A percentile compares a stretch with the other conserved stretches of the same genome.
These are phyloP conservation scores for Pseudogymnoascus sp. DNA, from an alignment of 2,329 filamentous ascomycete species.

Conservation along the genomic window DNA sequence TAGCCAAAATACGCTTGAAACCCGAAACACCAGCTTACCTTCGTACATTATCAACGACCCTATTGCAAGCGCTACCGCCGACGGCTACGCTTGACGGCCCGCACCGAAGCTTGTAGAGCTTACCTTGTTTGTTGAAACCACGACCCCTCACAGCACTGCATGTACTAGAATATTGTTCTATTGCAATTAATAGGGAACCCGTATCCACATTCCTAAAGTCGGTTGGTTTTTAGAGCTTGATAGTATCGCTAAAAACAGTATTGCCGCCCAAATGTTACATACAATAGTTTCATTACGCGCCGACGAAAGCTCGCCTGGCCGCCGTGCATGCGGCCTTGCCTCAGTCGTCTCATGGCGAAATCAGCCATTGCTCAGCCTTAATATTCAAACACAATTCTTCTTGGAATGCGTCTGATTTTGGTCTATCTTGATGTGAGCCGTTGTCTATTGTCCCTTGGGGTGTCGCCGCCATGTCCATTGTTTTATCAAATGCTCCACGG, in stretches of 20 bases:
- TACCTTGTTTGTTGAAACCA: not conserved
- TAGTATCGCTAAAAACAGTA: not conserved
- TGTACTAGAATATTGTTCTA: not conserved
- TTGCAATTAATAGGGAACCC: not conserved
- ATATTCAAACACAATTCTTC: not conserved
- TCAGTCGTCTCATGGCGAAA: not conserved
- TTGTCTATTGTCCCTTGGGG: not conserved
- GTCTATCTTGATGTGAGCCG: not conserved
- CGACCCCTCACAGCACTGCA: not conserved
- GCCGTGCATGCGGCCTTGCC: not conserved
- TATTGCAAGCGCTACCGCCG: not conserved
- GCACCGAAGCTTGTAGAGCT: not conserved
- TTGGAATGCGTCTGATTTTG: not conserved
- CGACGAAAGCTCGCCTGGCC: not conserved
- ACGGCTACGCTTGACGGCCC: not conserved
- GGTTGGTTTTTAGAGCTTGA: not conserved
- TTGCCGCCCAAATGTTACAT: not conserved
- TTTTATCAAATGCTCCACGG: slow-evolving; percentile 8
- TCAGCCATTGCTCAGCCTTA: not conserved
- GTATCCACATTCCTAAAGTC: not conserved
- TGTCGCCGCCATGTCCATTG: slow-evolving; percentile 10
- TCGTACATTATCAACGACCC: no score
- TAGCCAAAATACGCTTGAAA: no score
- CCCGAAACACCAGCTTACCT: no score
- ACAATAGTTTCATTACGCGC: not conserved